Evolutionary conservation across 2,329 filamentous ascomycete genomes (phyloP), one percentile per base, ranked within the genome.

Genomic region (Neodidymelliopsis sp.): DNA sequence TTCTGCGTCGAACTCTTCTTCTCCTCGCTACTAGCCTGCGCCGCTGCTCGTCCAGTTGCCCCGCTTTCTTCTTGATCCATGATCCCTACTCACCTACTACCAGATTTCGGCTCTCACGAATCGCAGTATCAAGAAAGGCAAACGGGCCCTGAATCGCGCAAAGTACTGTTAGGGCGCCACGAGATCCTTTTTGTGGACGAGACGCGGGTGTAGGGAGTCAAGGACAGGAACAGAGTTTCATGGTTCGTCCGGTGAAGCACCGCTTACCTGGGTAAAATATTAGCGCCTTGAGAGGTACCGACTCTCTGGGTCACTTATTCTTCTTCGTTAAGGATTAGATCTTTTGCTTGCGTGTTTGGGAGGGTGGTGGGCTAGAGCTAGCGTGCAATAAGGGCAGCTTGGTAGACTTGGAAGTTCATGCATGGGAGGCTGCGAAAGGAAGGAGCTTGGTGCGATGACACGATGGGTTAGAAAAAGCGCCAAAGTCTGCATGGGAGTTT

Each of bases 1-100:
- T 57, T 67, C 35, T 62, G 62, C 25, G 56, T 63, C n/a, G n/a
- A n/a, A 24, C 52, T 53, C 43, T 35, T 16, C 12, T 18, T 41
- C 20, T 25, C 18, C 43, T 15, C 15, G 8, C 43, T 23, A 7
- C 13, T 16, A 1, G n/a, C 16, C 24, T 12, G 23, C 13, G 19
- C 24, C 24, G 15, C 30, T 1, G 24, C 39, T 12, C 29, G 29
- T 34, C 29, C 22, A n/a, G n/a, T n/a, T 8, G 22, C 39, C 12
- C 29, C 39, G 27, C 39, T 13, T 27, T 27, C 15, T 12, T 13
- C 5, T 19, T 10, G 12, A 24, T 23, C 23, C 29, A 39, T 40
- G 2, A 33, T 28, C 18, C 24, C 29, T 35, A 24, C 16, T n/a
- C n/a, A n/a, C n/a, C n/a, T n/a, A n/a, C n/a, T n/a, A n/a, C n/a